Evolutionary conservation across 345 rosid genomes (phyloP).

Genomic region (Salix dunnii): DNA sequence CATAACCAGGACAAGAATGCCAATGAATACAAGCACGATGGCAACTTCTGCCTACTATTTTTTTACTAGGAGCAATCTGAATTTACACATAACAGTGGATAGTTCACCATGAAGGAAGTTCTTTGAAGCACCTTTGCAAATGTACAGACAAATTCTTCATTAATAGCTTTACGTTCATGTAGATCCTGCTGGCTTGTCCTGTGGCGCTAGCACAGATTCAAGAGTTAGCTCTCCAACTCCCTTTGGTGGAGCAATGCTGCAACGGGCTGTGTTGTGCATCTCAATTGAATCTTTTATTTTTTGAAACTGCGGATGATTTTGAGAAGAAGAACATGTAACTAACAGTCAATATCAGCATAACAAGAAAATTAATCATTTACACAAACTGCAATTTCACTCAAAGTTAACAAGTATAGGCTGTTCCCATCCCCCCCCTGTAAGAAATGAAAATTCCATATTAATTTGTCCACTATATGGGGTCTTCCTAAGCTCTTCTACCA

Average conservation of each 20-base stretch:
- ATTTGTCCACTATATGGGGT: no score
- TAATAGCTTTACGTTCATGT: slow-evolving; percentile 15
- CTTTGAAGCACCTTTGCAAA: background rate
- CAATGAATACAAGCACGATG: slow-evolving; percentile 19
- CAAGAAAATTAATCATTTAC: background rate
- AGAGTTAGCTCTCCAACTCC: slow-evolving; percentile 56
- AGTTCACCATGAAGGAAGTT: background rate
- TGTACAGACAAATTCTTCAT: slow-evolving; percentile 12
- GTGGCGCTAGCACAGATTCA: slow-evolving; percentile 39
- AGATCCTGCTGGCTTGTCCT: slow-evolving; percentile 41
- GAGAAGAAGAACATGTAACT: background rate
- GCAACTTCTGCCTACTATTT: slow-evolving; percentile 3
- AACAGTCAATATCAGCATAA: background rate
- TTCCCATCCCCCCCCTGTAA: background rate
- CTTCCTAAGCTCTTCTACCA: background rate
- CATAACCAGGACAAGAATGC: slow-evolving; percentile 15
- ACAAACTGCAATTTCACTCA: background rate
- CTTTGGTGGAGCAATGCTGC: slow-evolving; percentile 56
- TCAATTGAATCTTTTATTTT: slow-evolving; percentile 78
- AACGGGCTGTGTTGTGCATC: slow-evolving; percentile 56
- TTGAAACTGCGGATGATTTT: slow-evolving; percentile 60
- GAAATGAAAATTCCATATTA: background rate
- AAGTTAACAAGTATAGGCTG: background rate
- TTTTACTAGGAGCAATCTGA: slow-evolving; percentile 7
- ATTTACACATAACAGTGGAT: slow-evolving; percentile 22